Evolutionary conservation across 2,329 filamentous ascomycete species (phyloP).

Genomic region (Exophiala viscosa): DNA sequence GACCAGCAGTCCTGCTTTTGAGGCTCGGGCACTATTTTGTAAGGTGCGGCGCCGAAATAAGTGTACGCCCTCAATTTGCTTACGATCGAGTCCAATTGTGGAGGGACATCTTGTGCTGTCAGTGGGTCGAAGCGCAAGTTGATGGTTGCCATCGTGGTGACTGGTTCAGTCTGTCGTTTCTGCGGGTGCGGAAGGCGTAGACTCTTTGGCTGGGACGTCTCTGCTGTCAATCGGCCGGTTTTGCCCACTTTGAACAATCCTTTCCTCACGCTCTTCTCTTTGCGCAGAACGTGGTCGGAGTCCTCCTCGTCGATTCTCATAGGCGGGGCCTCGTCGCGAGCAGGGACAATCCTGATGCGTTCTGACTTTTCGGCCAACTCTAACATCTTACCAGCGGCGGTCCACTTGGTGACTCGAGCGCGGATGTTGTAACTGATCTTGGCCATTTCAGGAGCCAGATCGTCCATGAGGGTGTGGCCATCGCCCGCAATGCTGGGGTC

Average conservation of each 20-base stretch:
- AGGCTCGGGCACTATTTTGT: constrained; percentile 48
- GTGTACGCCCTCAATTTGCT: constrained; percentile 58
- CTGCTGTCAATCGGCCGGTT: constrained; percentile 56
- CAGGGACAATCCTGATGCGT: constrained; percentile 59
- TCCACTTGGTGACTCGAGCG: constrained; percentile 43
- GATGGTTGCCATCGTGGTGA: constrained; percentile 55
- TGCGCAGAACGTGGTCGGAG: constrained; percentile 50
- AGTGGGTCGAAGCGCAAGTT: constrained; percentile 60
- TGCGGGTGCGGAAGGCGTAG: constrained; percentile 48
- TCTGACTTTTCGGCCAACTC: constrained; percentile 50
- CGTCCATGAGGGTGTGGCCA: constrained; percentile 53
- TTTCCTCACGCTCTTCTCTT: constrained; percentile 59
- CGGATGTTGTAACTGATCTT: constrained; percentile 57
- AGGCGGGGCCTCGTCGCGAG: constrained; percentile 58
- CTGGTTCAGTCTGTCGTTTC: constrained; percentile 36
- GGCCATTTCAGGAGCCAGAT: constrained; percentile 61
- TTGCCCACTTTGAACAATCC: constrained; percentile 55
- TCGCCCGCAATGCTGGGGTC: constrained; percentile 53
- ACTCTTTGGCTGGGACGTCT: constrained; percentile 56
- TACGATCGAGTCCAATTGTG: constrained; percentile 49
- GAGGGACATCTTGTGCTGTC: constrained; percentile 48
- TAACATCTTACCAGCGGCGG: constrained; percentile 41
- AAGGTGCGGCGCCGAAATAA: constrained; percentile 53
- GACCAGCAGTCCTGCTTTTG: constrained; percentile 38
- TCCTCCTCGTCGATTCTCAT: constrained; percentile 45